Percentiles rank a stretch among this genome's conserved stretches.
Evolutionary conservation across 129 eudicot genomes (phyloP).

Genomic region (Flaveria robusta): DNA sequence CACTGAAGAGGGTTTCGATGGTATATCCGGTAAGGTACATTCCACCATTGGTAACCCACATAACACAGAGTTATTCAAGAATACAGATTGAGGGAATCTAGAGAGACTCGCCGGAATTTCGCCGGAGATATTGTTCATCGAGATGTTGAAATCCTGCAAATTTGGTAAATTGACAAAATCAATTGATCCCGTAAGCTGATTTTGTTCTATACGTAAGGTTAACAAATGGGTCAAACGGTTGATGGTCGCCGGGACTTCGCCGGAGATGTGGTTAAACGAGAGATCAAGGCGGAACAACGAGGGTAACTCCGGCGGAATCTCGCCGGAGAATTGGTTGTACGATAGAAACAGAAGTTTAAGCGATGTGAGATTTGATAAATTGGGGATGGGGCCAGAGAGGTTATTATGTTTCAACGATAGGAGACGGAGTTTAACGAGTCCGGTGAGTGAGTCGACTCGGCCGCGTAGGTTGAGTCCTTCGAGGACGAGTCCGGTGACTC

Average conservation of each 20-base stretch:
- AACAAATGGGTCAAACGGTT: constrained; percentile 54
- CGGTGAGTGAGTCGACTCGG: constrained; percentile 41
- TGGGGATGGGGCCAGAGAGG: constrained; percentile 64
- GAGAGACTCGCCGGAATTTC: constrained; percentile 54
- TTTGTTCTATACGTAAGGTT: constrained; percentile 62
- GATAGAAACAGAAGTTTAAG: constrained; percentile 59
- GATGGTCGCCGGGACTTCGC: constrained; percentile 42
- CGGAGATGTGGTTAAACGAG: constrained; percentile 59
- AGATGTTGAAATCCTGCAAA: constrained; percentile 63
- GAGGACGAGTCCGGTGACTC: constrained; percentile 70
- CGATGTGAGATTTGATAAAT: constrained; percentile 52
- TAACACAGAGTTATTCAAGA: constrained; percentile 42
- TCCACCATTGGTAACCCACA: constrained; percentile 61
- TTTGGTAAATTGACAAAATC: constrained; percentile 33
- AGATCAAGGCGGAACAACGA: constrained; percentile 63
- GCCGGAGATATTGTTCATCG: constrained; percentile 57
- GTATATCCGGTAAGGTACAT: constrained; percentile 34
- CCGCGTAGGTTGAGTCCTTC: constrained; percentile 54
- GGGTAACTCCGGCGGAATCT: constrained; percentile 43
- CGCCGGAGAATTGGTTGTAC: constrained; percentile 57
- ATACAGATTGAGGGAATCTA: constrained; percentile 55
- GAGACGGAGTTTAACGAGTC: constrained; percentile 59
- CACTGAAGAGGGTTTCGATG: constrained; percentile 42
- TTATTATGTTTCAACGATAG: constrained; percentile 60
- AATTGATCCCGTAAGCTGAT: constrained; percentile 51